Evolutionary conservation across 176 grass and related monocot species (phyloP).

Genomic region (Bromus sterilis): DNA sequence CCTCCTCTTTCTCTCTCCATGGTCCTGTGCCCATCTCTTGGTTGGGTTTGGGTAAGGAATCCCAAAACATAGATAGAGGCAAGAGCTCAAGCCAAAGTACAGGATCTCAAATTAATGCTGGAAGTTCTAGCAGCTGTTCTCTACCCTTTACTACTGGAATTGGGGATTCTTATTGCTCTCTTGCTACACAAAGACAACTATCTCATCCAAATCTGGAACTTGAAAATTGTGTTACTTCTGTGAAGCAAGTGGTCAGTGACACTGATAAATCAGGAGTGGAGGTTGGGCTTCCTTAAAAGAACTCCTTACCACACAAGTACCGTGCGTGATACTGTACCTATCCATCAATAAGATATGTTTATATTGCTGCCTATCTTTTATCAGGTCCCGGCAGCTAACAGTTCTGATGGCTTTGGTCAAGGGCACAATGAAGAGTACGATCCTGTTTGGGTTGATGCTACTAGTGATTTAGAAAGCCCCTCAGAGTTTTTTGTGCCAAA

Average conservation of each 20-base stretch:
- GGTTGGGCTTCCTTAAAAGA: neutral
- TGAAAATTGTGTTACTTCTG: neutral
- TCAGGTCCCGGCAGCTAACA: neutral
- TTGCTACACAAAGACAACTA: too few species aligned
- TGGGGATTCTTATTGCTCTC: too few species aligned
- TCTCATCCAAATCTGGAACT: too few species aligned
- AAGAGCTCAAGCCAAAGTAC: too few species aligned
- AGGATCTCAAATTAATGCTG: too few species aligned
- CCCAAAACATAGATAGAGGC: too few species aligned
- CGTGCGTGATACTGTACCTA: neutral
- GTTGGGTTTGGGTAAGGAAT: too few species aligned
- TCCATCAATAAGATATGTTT: neutral
- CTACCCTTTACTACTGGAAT: too few species aligned
- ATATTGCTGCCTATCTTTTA: neutral
- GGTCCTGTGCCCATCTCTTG: too few species aligned
- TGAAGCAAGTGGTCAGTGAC: neutral
- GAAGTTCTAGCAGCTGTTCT: too few species aligned
- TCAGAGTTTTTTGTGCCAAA: neutral
- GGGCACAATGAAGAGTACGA: neutral
- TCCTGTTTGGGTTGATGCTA: neutral
- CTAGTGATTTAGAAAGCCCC: neutral
- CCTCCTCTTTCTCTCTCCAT: too few species aligned
- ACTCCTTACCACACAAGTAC: neutral
- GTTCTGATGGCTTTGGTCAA: neutral
- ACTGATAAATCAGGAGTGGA: neutral